Evolutionary conservation across 2,329 filamentous ascomycete genomes (phyloP), one percentile per base, ranked within the genome.

Genomic region (Tolypocladium ovalisporum): DNA sequence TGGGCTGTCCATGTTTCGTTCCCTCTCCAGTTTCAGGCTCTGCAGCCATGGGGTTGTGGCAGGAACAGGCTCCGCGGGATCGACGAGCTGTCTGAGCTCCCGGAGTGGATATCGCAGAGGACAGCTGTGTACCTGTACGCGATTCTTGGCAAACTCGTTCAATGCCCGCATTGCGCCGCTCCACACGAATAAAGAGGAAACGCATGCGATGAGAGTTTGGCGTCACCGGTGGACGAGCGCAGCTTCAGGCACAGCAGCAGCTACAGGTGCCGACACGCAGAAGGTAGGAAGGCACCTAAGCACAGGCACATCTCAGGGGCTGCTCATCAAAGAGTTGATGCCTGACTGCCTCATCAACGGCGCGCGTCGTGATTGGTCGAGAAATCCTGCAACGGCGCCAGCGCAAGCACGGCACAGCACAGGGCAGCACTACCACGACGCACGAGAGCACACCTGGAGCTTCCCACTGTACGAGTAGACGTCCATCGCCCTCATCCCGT

Each of bases 321-420:
- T 34, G 17, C 47, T 29, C 19, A 54, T n/a, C n/a, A n/a, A n/a
- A n/a, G 44, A 54, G 58, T 72, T 69, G 68, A 64, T 73, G 72
- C 70, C 72, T 73, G 69, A 65, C 64, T 66, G 71, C 71, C 72
- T 74, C 65, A 70, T 57, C 52, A 52, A 57, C 44, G 36, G 49
- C 55, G 24, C 54, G 42, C 52, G 58, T 19, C 24, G 42, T 69
- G 63, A 72, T 73, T 71, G 65, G 70, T 49, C 60, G 52, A 56
- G 40, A 60, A 57, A 56, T 62, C 54, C 59, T 36, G 39, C 52
- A 54, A 49, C 47, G 10, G 52, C 42, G 42, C 53, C 36, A 22
- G 54, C 54, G 19, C 42, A 24, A 44, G 36, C 53, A 42, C 4
- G 10, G 24, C 17, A 22, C 40, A 10, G 19, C 27, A 36, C 49